phyloP scores from a whole-genome alignment of 2,329 filamentous ascomycete genomes.

The Orbilia javanica region DNA sequence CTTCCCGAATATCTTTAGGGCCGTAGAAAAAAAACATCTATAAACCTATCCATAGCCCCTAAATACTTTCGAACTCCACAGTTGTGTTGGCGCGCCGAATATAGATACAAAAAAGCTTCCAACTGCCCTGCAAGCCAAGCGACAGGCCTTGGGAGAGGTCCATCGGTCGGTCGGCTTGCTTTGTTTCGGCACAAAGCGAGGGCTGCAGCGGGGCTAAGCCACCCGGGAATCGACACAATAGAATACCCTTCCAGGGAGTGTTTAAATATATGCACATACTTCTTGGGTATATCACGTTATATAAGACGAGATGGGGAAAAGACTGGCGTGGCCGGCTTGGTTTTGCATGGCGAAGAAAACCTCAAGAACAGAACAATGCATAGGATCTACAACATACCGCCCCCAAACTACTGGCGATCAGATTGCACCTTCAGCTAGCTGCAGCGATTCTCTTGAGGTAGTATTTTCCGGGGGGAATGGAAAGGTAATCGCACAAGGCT shows the following conservation, averaged over 20 bases:
- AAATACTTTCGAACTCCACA: slow-evolving; percentile 18
- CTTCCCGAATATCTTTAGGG: not conserved
- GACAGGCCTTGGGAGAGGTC: not conserved
- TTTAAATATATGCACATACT: slow-evolving; percentile 1
- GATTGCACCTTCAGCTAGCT: not conserved
- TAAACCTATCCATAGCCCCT: not conserved
- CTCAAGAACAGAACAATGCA: not conserved
- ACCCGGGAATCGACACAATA: not conserved
- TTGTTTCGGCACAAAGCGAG: slow-evolving; percentile 13
- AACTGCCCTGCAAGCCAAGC: slow-evolving; percentile 18
- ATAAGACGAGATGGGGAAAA: slow-evolving; percentile 2
- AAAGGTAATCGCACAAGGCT: not conserved
- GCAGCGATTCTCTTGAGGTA: not conserved
- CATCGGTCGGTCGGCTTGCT: not conserved
- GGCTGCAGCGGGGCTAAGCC: slow-evolving; percentile 16
- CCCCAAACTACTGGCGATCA: not conserved
- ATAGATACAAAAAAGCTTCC: slow-evolving; percentile 18
- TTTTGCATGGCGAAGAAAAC: not conserved
- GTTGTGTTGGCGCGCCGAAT: slow-evolving; percentile 13
- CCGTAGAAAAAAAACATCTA: not conserved
- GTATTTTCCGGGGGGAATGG: not conserved
- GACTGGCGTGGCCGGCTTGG: slow-evolving; percentile 3
- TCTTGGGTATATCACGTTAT: slow-evolving; percentile 5
- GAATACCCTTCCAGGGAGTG: not conserved
- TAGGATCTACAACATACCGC: slow-evolving; percentile 1